Percentiles rank a stretch among this genome's conserved stretches.
Evolutionary conservation across 1,284 basidiomycete species (phyloP).

Genomic region (Papiliotrema fonsecae): DNA sequence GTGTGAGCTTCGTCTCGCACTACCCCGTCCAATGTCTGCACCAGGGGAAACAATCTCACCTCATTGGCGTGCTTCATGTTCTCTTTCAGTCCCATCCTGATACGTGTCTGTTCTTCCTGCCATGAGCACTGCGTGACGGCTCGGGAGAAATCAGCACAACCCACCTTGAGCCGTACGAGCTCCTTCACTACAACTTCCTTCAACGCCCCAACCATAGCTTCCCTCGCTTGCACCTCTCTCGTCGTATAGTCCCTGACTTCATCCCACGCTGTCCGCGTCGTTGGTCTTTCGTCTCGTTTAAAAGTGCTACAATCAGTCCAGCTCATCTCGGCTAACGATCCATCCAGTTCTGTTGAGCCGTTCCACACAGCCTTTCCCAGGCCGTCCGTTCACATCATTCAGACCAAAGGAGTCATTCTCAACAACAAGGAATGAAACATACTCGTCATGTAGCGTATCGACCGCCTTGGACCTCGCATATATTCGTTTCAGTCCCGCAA

Average conservation of each 20-base stretch:
- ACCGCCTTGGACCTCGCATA: slow-evolving; percentile 64
- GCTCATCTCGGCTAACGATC: not conserved
- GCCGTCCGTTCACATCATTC: too few species aligned
- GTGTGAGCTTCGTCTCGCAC: not conserved
- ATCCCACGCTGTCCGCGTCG: slow-evolving; percentile 64
- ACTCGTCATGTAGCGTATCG: slow-evolving; percentile 52
- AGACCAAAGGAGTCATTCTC: too few species aligned
- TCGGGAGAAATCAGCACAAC: slow-evolving; percentile 15
- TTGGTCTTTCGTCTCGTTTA: slow-evolving; percentile 49
- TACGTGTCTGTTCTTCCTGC: slow-evolving; percentile 79
- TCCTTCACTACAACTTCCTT: slow-evolving; percentile 66
- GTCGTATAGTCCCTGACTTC: slow-evolving; percentile 79
- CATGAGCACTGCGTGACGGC: not conserved
- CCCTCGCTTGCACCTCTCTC: slow-evolving; percentile 73
- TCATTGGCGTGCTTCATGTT: slow-evolving; percentile 69
- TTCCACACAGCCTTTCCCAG: too few species aligned
- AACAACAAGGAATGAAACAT: too few species aligned
- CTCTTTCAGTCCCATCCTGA: slow-evolving; percentile 80
- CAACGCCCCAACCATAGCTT: slow-evolving; percentile 67
- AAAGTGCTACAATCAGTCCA: not conserved
- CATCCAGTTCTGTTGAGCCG: too few species aligned
- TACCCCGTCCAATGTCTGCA: not conserved
- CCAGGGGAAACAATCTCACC: slow-evolving; percentile 13
- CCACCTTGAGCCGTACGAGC: slow-evolving; percentile 62
- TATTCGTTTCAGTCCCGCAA: slow-evolving; percentile 64